Evolutionary conservation across 108 stramenopile species (phyloP), one percentile per base, ranked within the genome.

Genomic region (Pseudonitzschia pungens): DNA sequence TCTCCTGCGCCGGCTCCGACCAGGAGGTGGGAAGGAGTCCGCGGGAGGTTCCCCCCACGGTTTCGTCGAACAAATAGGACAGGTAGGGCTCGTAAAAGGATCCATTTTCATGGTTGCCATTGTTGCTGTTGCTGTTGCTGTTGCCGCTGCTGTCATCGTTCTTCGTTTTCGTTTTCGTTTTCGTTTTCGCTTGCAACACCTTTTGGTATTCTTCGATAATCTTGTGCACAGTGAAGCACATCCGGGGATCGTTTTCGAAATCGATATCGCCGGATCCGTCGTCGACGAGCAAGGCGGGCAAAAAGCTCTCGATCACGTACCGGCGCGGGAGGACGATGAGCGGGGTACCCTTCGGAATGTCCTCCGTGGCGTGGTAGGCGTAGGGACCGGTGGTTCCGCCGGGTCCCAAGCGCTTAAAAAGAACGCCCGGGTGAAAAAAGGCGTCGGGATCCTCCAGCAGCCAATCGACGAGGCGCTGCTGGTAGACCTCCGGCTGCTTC

Each of bases 81-180:
- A 84, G 62, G 51, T 88, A 92, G 1, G 88, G 88, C 27, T 83
- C 87, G 54, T 73, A 87, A 21, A 76, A 48, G 45, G 45, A 18
- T 48, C 45, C 18, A 1, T 58, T 24, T 8, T 6, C 6, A 36
- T 36, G 4, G 36, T 36, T 36, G 36, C 53, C 12, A 7, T 54
- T 54, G 53, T 8, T 53, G 52, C 12, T 54, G 15, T 54, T 14
- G 36, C 36, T 36, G 6, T 36, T 36, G 53, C 7, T 54, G 24
- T 14, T 54, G 24, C 69, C 44, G 41, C 83, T 82, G 56, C 75
- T 43, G 6, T 89, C 79, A n/a, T n/a, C n/a, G n/a, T n/a, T n/a
- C n/a, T n/a, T n/a, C n/a, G n/a, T n/a, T n/a, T n/a, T n/a, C n/a
- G n/a, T n/a, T n/a, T n/a, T n/a, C n/a, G n/a, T n/a, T n/a, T n/a